These are phyloP conservation scores for Evernia prunastri DNA, from an alignment of 495 filamentous ascomycete genomes.

Conservation along the genomic window DNA sequence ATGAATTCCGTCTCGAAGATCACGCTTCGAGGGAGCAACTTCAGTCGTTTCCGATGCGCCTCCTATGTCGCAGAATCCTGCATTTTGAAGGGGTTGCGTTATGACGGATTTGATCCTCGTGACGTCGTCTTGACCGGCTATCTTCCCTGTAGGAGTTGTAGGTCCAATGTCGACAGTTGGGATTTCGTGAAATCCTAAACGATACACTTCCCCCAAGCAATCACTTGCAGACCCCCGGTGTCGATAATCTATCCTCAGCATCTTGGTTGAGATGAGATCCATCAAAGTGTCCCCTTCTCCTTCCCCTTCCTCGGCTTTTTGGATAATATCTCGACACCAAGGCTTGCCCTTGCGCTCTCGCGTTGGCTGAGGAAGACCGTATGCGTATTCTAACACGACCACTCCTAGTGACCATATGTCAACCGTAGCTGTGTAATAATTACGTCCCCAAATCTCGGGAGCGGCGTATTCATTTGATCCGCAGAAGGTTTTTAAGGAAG, in stretches of 20 bases:
- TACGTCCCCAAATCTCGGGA: conserved; percentile 2
- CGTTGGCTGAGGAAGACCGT: conserved; percentile 11
- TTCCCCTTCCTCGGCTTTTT: not conserved
- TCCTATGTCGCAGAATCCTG: not conserved
- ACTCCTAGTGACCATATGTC: conserved; percentile 18
- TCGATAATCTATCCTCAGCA: conserved; percentile 11
- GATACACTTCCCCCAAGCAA: not conserved
- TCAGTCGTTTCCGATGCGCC: not conserved
- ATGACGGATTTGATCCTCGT: not conserved
- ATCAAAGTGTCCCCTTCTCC: conserved; percentile 10
- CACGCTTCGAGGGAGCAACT: not conserved
- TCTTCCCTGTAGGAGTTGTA: not conserved
- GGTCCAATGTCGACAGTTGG: not conserved
- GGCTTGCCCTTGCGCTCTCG: not conserved
- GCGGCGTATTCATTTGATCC: too few species aligned
- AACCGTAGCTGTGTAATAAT: conserved; percentile 14
- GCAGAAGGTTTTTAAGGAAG: too few species aligned
- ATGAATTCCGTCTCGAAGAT: not conserved
- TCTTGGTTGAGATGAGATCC: conserved; percentile 11
- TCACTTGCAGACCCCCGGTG: not conserved
- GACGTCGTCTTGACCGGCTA: not conserved
- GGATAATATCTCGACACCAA: not conserved
- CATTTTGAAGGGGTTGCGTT: not conserved
- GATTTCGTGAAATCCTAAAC: not conserved
- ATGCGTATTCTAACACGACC: conserved; percentile 15